Evolutionary conservation across 495 filamentous ascomycete genomes (phyloP).

Genomic region (Xylaria palmicola): DNA sequence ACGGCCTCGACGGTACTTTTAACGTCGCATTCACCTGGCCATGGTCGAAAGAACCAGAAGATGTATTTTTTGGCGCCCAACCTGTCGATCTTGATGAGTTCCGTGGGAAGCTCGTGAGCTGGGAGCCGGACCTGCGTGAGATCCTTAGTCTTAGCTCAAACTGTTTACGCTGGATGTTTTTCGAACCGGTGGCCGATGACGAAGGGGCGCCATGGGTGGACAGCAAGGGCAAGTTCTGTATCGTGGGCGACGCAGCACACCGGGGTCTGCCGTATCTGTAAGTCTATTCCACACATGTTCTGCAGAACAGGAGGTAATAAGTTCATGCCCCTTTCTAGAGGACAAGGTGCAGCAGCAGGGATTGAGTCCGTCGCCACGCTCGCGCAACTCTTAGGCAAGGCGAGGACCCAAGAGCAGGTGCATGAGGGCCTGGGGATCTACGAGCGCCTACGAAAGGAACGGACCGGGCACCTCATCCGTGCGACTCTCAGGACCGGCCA

Average conservation of each 20-base stretch:
- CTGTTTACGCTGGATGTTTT: not conserved
- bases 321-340: not conserved
- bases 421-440: not conserved
- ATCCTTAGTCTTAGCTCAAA: not conserved
- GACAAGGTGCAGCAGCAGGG: conserved; percentile 16
- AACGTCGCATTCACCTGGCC: conserved; percentile 16
- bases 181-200: not conserved
- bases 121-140: not conserved
- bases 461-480: conserved; percentile 6
- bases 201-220: conserved; percentile 3
- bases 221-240: not conserved
- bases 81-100: not conserved
- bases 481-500: conserved; percentile 13
- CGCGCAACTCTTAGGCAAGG: conserved; percentile 13
- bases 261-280: too few species aligned
- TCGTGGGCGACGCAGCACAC: too few species aligned
- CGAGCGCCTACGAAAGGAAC: conserved; percentile 7
- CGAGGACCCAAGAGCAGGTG: not conserved
- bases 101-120: not conserved
- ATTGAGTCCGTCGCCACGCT: conserved; percentile 15
- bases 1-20: conserved; percentile 10
- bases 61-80: not conserved
- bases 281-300: too few species aligned
- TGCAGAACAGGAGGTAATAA: too few species aligned
- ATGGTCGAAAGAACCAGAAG: not conserved